Base-by-base conservation (phyloP, 2,329 filamentous ascomycete species). In the Talaromyces sp. region DNA sequence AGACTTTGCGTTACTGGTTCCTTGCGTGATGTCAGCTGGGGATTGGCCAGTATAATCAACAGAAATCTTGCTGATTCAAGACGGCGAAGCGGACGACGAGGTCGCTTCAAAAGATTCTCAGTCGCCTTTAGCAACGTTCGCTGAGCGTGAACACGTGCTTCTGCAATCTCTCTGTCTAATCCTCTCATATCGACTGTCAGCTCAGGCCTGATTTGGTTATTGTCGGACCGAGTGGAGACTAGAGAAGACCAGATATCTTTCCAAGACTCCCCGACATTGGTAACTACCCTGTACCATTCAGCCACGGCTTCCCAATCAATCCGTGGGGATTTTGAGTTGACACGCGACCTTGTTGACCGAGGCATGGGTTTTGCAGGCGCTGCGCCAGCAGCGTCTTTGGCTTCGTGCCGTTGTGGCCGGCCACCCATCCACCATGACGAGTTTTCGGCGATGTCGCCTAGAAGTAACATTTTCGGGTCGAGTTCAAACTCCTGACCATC, bases 371-470 rank as follows among this genome's bases (percentile, higher is more conserved):
- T 74, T 65, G 75, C 75, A 25, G 74, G 58, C 73, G 61, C 7
- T 67, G 57, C 17, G 42, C 30, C 15, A 13, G 30, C 15, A 13
- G 28, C 57, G 52, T 71, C 69, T 55, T 68, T 66, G 11, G 68
- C 66, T 17, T 70, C 70, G 59, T 71, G 67, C 66, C 71, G 67
- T 71, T 75, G 64, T 66, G 70, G 67, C 68, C 83, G 80, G 55
- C 82, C 82, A 1, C 88, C 89, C 54, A 88, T 87, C 90, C 90
- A 93, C 91, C 90, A 93, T 8, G 84, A 85, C 2, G 89, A 90
- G 70, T 95, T 95, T 71, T 95, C 91, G 0, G 88, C 89, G 66
- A 93, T 82, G 68, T 93, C 85, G 2, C 90, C 90, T 2, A 93
- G 73, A 7, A 92, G 78, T 22, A 93, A 77, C 5, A 89, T 83